Evolutionary conservation across 176 grass and related monocot genomes (phyloP).

Genomic region (Oryza glumipatula): DNA sequence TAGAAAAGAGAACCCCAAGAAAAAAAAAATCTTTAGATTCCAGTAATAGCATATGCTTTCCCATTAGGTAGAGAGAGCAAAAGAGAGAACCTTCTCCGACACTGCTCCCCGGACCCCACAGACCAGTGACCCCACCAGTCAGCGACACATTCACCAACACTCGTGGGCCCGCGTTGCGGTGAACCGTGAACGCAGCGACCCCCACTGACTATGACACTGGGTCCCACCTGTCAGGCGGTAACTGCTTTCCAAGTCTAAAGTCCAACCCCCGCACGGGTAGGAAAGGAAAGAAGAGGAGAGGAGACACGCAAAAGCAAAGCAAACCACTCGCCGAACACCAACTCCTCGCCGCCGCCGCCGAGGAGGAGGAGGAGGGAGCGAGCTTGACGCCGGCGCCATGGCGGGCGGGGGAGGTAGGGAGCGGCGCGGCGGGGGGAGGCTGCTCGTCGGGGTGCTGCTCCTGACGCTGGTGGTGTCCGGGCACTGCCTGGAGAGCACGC

Average conservation of each 20-base stretch:
- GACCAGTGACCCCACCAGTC: not conserved
- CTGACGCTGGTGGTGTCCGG: conserved; percentile 54
- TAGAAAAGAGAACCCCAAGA: not conserved
- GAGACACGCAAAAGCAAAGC: conserved; percentile 36
- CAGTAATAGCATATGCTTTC: conserved; percentile 27
- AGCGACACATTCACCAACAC: fast-evolving
- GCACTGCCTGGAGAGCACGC: conserved; percentile 55
- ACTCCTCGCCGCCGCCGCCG: conserved; percentile 10
- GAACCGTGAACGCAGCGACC: not conserved
- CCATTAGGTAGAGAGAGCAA: not conserved
- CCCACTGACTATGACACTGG: not conserved
- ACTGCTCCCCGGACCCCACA: not conserved
- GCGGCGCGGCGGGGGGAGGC: conserved; percentile 8
- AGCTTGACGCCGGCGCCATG: conserved; percentile 37
- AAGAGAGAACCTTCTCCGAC: not conserved
- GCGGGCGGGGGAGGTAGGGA: not conserved
- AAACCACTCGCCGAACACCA: conserved; percentile 12
- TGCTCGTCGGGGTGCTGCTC: conserved; percentile 32
- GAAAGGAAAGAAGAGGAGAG: not conserved
- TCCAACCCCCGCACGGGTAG: not conserved
- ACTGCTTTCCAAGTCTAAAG: conserved; percentile 20
- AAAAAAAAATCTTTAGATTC: conserved; percentile 28
- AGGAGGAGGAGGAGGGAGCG: not conserved
- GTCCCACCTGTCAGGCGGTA: conserved; percentile 27
- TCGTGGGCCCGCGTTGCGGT: not conserved